Evolutionary conservation across 2,329 filamentous ascomycete genomes (phyloP).

Genomic region (Calonectria pauciramosa): DNA sequence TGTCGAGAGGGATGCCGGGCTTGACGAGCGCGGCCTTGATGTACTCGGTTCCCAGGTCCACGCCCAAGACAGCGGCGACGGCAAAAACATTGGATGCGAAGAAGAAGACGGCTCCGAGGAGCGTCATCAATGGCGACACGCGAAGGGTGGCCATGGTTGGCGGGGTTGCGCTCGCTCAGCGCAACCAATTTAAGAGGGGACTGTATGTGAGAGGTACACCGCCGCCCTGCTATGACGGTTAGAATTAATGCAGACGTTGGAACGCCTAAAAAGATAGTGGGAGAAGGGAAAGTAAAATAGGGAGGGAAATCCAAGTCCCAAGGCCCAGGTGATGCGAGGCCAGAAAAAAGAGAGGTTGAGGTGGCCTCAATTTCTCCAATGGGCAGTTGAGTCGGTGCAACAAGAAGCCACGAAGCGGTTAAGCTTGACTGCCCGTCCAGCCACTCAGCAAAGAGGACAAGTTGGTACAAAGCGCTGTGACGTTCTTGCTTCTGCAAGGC

Average conservation of each 20-base stretch:
- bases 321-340: constrained; percentile 29
- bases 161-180: constrained; percentile 41
- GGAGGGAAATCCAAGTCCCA: constrained; percentile 16
- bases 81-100: constrained; percentile 63
- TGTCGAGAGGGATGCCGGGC: constrained; percentile 96
- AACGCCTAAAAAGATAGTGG: constrained; percentile 24
- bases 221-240: constrained; percentile 22
- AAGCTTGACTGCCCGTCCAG: constrained; percentile 38
- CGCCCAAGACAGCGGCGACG: constrained; percentile 83
- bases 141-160: constrained; percentile 52
- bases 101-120: constrained; percentile 55
- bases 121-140: constrained; percentile 54
- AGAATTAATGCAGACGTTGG: constrained; percentile 32
- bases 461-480: constrained; percentile 47
- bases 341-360: constrained; percentile 48
- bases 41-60: constrained; percentile 96
- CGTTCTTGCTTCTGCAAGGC: constrained; percentile 45
- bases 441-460: constrained; percentile 53
- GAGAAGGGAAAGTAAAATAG: constrained; percentile 13
- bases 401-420: constrained; percentile 49
- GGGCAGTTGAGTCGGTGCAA: constrained; percentile 21
- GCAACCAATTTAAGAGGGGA: constrained; percentile 32
- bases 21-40: constrained; percentile 97
- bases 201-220: constrained; percentile 30
- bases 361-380: constrained; percentile 52